These are phyloP conservation scores for Roridomyces roridus DNA, from an alignment of 768 basidiomycete genomes.

Conservation along the genomic window DNA sequence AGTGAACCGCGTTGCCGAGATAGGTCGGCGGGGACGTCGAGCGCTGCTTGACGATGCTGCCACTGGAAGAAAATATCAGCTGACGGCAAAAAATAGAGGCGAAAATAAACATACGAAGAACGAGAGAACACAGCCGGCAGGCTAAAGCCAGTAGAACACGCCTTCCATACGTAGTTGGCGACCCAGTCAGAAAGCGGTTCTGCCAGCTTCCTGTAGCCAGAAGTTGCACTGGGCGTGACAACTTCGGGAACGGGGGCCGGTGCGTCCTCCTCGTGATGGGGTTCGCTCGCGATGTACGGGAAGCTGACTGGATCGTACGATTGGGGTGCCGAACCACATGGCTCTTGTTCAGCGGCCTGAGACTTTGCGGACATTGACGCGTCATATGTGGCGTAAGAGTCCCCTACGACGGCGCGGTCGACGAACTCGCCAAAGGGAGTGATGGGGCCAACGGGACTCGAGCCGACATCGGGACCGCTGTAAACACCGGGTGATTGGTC, in stretches of 20 bases:
- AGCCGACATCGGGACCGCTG: constrained; percentile 56
- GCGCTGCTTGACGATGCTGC: constrained; percentile 44
- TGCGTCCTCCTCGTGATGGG: constrained; percentile 39
- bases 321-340: constrained; percentile 22
- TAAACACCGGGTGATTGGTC: constrained; percentile 65
- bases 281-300: constrained; percentile 35
- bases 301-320: constrained; percentile 28
- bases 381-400: constrained; percentile 11
- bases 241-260: constrained; percentile 49
- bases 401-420: constrained; percentile 69
- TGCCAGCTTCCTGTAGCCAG: constrained; percentile 72
- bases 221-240: constrained; percentile 55
- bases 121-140: constrained; percentile 60
- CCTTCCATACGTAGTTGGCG: constrained; percentile 81
- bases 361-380: constrained; percentile 29
- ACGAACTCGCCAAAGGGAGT: constrained; percentile 82
- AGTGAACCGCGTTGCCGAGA: constrained; percentile 69
- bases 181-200: constrained; percentile 84
- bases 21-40: constrained; percentile 54
- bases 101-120: constrained; percentile 50
- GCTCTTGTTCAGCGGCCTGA: constrained; percentile 27
- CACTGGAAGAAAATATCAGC: constrained; percentile 28
- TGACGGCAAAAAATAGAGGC: constrained; percentile 2
- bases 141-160: constrained; percentile 74
- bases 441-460: constrained; percentile 75